These are phyloP conservation scores for Synchytrium microbalum DNA, from an alignment of 371 early-diverging fungal genomes.

Conservation along the genomic window DNA sequence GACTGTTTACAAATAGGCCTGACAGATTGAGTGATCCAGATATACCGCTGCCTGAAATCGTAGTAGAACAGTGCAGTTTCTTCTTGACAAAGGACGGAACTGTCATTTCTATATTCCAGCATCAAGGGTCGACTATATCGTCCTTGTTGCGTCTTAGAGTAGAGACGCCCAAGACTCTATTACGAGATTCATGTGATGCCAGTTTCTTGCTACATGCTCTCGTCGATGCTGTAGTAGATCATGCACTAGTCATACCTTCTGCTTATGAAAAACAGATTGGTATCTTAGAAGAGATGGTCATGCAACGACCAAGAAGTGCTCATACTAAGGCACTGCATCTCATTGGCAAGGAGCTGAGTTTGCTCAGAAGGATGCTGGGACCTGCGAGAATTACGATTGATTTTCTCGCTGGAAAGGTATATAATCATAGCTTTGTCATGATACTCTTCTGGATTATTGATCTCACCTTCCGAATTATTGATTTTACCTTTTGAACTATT, in stretches of 20 bases:
- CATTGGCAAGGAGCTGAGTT: neutral
- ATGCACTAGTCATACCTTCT: neutral
- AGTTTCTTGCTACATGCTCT: slow-evolving; percentile 36
- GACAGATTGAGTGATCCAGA: neutral
- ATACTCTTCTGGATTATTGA: too few species aligned
- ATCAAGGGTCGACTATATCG: slow-evolving; percentile 25
- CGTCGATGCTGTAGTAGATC: slow-evolving; percentile 20
- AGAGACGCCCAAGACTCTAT: slow-evolving; percentile 18
- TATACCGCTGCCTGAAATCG: neutral
- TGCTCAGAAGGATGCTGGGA: neutral
- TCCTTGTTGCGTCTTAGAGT: slow-evolving; percentile 9
- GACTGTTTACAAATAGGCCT: neutral
- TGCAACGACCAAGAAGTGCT: neutral
- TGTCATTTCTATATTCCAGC: slow-evolving; percentile 34
- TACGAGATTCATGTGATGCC: slow-evolving; percentile 27
- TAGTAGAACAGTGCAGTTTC: slow-evolving; percentile 12
- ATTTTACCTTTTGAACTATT: too few species aligned
- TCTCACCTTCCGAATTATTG: too few species aligned
- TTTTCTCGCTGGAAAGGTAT: neutral
- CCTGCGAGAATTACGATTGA: neutral
- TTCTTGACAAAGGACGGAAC: slow-evolving; percentile 22
- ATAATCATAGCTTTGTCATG: too few species aligned
- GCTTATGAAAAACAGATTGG: neutral
- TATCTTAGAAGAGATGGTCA: slow-evolving; percentile 1
- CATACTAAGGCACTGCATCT: slow-evolving; percentile 4